Evolutionary conservation across 768 basidiomycete genomes (phyloP).

Genomic region (Chalciporus sphaerocephalus): DNA sequence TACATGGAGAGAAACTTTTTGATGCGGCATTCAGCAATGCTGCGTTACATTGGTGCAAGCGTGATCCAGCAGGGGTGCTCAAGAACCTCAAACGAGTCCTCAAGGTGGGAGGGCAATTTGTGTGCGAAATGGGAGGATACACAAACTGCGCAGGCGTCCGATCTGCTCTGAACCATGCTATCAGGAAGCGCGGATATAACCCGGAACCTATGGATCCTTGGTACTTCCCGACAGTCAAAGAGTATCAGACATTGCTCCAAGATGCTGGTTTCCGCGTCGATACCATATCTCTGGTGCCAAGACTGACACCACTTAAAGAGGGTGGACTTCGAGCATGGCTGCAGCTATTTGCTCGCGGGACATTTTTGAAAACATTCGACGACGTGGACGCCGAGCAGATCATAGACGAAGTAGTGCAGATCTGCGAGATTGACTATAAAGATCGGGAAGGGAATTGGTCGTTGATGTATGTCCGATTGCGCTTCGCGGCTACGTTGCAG

Average conservation of each 20-base stretch:
- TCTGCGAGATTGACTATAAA: slow-evolving; percentile 51
- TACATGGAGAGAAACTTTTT: slow-evolving; percentile 39
- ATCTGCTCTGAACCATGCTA: slow-evolving; percentile 49
- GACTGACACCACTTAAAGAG: slow-evolving; percentile 49
- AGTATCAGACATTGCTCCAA: slow-evolving; percentile 57
- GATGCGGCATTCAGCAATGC: slow-evolving; percentile 82
- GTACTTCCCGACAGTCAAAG: slow-evolving; percentile 74
- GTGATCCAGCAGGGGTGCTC: slow-evolving; percentile 62
- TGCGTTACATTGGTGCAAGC: slow-evolving; percentile 82
- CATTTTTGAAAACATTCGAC: slow-evolving; percentile 50
- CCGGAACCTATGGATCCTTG: slow-evolving; percentile 67
- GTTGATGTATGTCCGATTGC: slow-evolving; percentile 68
- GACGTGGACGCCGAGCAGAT: slow-evolving; percentile 56
- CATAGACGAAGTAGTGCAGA: slow-evolving; percentile 57
- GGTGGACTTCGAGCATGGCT: slow-evolving; percentile 61
- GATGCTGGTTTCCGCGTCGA: slow-evolving; percentile 53
- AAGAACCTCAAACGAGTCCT: slow-evolving; percentile 54
- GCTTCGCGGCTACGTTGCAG: slow-evolving; percentile 52
- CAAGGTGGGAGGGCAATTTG: slow-evolving; percentile 67
- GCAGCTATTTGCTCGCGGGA: slow-evolving; percentile 55
- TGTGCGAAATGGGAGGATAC: slow-evolving; percentile 75
- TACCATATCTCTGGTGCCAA: slow-evolving; percentile 52
- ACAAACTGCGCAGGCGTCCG: slow-evolving; percentile 72
- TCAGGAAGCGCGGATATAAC: slow-evolving; percentile 52
- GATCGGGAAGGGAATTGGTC: slow-evolving; percentile 61